A percentile compares a stretch with the other conserved stretches of the same genome.
Conservation (phyloP, 2,329 filamentous ascomycete species). For the Truncatella angustata region DNA sequence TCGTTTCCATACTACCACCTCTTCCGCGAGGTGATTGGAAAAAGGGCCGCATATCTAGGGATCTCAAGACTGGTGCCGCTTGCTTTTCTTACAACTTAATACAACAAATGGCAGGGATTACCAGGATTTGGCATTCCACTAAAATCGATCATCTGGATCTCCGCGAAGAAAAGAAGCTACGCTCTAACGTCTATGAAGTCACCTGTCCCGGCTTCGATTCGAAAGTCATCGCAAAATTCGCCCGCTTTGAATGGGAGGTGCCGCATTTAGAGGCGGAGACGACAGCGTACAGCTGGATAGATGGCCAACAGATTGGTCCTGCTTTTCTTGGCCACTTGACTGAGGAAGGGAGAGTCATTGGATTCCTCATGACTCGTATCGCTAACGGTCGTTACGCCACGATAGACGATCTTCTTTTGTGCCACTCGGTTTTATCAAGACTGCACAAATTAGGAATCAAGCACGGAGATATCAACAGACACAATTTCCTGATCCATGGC, state of each 20-base stretch:
- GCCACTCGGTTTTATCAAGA: slow-evolving; percentile 22
- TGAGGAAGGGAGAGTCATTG: slow-evolving; percentile 29
- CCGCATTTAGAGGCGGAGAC: slow-evolving; percentile 21
- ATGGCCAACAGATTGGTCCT: slow-evolving; percentile 17
- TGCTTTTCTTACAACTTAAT: slow-evolving; percentile 5
- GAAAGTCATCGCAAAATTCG: slow-evolving; percentile 20
- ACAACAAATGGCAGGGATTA: not conserved
- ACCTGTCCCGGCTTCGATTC: slow-evolving; percentile 12
- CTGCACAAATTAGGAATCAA: slow-evolving; percentile 33
- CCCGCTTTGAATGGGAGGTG: slow-evolving; percentile 21
- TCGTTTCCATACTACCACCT: slow-evolving; percentile 10
- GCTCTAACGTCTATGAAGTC: slow-evolving; percentile 11
- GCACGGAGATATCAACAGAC: slow-evolving; percentile 35
- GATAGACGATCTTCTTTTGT: slow-evolving; percentile 25
- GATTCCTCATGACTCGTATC: slow-evolving; percentile 30
- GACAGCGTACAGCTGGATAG: slow-evolving; percentile 21
- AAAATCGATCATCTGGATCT: slow-evolving; percentile 15
- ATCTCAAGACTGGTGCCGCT: slow-evolving; percentile 2
- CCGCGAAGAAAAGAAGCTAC: not conserved
- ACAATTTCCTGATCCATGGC: slow-evolving; percentile 34
- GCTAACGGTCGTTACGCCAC: slow-evolving; percentile 22
- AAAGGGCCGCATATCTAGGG: slow-evolving; percentile 13
- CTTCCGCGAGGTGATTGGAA: slow-evolving; percentile 16
- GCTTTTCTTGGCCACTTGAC: slow-evolving; percentile 27
- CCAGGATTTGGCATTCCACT: slow-evolving; percentile 13